Conservation (phyloP, 2,329 filamentous ascomycete genomes). For the Bipolaris bicolor region DNA sequence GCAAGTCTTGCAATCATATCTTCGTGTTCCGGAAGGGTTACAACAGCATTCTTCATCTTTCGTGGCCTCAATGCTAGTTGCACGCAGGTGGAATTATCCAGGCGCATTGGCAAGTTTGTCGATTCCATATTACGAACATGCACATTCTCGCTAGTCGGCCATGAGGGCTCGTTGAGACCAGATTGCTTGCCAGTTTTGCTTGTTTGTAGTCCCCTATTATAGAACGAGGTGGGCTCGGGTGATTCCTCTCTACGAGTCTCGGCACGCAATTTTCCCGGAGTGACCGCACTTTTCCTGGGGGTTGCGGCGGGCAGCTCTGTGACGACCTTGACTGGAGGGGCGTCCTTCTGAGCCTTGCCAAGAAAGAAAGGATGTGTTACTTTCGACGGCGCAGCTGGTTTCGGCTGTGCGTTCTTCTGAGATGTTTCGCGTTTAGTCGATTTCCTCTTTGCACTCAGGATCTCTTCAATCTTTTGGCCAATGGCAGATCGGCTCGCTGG, state of each 20-base stretch:
- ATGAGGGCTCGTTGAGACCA: slow-evolving; percentile 70
- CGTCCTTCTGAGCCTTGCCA: slow-evolving; percentile 55
- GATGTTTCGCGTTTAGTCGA: slow-evolving; percentile 24
- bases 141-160: slow-evolving; percentile 69
- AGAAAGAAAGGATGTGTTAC: slow-evolving; percentile 73
- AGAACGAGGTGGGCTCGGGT: slow-evolving; percentile 22
- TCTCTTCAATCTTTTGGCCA: slow-evolving; percentile 67
- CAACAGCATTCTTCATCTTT: slow-evolving; percentile 51
- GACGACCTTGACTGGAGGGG: slow-evolving; percentile 21
- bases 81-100: neutral
- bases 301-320: slow-evolving; percentile 17
- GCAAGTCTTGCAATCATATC: slow-evolving; percentile 34
- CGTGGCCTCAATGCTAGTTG: slow-evolving; percentile 23
- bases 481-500: slow-evolving; percentile 55
- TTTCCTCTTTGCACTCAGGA: slow-evolving; percentile 56
- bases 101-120: neutral
- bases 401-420: slow-evolving; percentile 27
- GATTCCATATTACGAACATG: slow-evolving; percentile 41
- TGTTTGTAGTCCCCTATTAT: slow-evolving; percentile 27
- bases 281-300: slow-evolving; percentile 50
- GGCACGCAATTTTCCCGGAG: slow-evolving; percentile 54
- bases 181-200: slow-evolving; percentile 62
- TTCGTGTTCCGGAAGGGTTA: slow-evolving; percentile 30
- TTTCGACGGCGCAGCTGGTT: slow-evolving; percentile 50
- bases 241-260: slow-evolving; percentile 36